Evolutionary conservation across 2,329 filamentous ascomycete species (phyloP).

Genomic region (Cladosporium oxysporum): DNA sequence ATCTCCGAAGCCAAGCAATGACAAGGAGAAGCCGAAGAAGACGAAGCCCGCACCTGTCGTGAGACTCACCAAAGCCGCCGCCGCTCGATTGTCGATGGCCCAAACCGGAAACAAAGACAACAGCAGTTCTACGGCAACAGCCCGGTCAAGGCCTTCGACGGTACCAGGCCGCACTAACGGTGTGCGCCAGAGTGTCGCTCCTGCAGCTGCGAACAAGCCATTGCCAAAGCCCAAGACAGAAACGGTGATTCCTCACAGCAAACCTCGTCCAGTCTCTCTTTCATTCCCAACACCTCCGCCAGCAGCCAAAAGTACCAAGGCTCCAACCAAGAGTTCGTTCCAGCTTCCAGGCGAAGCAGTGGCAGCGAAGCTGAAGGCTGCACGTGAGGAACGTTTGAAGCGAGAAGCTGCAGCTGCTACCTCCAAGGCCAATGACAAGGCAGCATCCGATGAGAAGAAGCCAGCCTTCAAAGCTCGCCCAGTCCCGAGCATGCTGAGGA

Average conservation of each 20-base stretch:
- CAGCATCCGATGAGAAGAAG: conserved; percentile 37
- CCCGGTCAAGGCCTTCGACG: conserved; percentile 27
- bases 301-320: conserved; percentile 52
- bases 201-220: conserved; percentile 4
- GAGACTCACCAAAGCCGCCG: conserved; percentile 35
- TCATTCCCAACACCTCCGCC: conserved; percentile 51
- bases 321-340: conserved; percentile 53
- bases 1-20: conserved; percentile 11
- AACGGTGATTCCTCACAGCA: conserved; percentile 40
- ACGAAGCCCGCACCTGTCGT: conserved; percentile 32
- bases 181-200: conserved; percentile 18
- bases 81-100: conserved; percentile 35
- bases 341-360: conserved; percentile 55
- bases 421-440: conserved; percentile 33
- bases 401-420: conserved; percentile 42
- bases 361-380: conserved; percentile 55
- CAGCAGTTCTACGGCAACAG: conserved; percentile 24
- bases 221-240: conserved; percentile 30
- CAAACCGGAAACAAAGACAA: conserved; percentile 31
- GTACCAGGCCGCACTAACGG: conserved; percentile 24
- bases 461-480: conserved; percentile 51
- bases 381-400: conserved; percentile 50
- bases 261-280: conserved; percentile 50
- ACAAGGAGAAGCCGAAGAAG: conserved; percentile 1
- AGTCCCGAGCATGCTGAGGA: conserved; percentile 36